Base-by-base conservation (phyloP, 805 yeast genomes). In the Nakazawaea peltata region DNA sequence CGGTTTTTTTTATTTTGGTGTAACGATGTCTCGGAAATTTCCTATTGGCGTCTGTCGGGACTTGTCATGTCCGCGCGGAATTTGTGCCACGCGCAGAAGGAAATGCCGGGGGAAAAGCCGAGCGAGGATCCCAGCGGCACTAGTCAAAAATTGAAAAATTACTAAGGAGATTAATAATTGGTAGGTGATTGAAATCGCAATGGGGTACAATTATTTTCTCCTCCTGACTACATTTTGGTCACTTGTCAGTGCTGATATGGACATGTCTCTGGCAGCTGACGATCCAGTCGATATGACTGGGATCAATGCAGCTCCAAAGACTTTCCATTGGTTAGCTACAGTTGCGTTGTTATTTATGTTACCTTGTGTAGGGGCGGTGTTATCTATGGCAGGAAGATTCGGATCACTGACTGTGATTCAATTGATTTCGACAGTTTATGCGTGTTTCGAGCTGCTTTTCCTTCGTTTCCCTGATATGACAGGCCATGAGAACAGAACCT, bases 401-500 rank as follows among this genome's bases (percentile, higher is more conserved):
- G 67, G 65, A 36, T 48, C 67, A 19, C 59, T 77, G 2, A 54
- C 70, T 3, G 41, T 64, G 1, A 44, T 76, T 7, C 84, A 75
- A 46, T 41, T 63, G 4, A 44, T 65, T 0, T 58, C 71, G 29
- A 62, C 71, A 0, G 61, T 49, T 1, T 81, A 78, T 48, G 67
- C 78, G 1, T 55, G 67, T 0, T 39, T 76, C 18, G 92, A 81
- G 40, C 70, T 74, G 2, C 30, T 76, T 2, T 54, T 79, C 33
- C 58, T 81, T 8, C 58, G 72, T 31, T 81, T 79, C 47, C 78
- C 82, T 1, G 90, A 81, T 49, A 62, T 63, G 24, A 65, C 70
- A 35, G 79, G 77, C 26, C 74, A 76, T 37, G 90, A 81, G 49
- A 81, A 79, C 51, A 56, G 70, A 38, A 75, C 85, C 1, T 73